Evolutionary conservation across 495 filamentous ascomycete species (phyloP), one percentile per base, ranked within the genome.

Genomic region (Pseudevernia furfuracea): DNA sequence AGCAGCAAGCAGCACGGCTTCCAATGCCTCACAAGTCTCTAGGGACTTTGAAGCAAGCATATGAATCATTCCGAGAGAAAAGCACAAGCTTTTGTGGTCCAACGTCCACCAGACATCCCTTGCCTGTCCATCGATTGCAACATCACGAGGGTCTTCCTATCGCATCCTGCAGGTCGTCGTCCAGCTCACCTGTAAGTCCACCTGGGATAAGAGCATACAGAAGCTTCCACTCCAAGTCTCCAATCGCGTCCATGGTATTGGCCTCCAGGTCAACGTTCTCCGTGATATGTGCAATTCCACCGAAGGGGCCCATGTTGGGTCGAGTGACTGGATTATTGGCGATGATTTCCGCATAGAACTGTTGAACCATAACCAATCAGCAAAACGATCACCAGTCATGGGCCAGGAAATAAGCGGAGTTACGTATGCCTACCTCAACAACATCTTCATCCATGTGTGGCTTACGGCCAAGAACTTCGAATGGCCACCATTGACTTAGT

Each of bases 381-480:
- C 15, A 11, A 25, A 12, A 25, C 3, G 25, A 8, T 41, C 17
- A 59, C 4, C 14, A 43, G 7, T 17, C 19, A 49, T 19, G 23
- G 8, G 14, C 3, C 17, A 64, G 7, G 37, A 30, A 2, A 38
- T 10, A 7, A n/a, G 1, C 14, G 39, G 15, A 48, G 17, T 23
- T 32, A 15, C 3, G 21, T n/a, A 41, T 21, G 17, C 23, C 62
- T 62, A 76, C 73, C 71, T 71, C 58, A 61, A 73, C 63, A 10
- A 68, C 69, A 41, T 72, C 66, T 32, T 76, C 71, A 14, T 73
- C 65, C 28, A 73, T 59, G 11, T 69, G 63, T 17, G 70, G 68
- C 64, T 71, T 72, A 32, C 69, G 73, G 15, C 69, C 73, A 48
- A 79, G 64, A 1, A 71, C 68, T 41, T 79, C 74, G 48, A 77